These are phyloP conservation scores for Cronartium quercuum DNA, from an alignment of 1,284 basidiomycete genomes.

Conservation along the genomic window DNA sequence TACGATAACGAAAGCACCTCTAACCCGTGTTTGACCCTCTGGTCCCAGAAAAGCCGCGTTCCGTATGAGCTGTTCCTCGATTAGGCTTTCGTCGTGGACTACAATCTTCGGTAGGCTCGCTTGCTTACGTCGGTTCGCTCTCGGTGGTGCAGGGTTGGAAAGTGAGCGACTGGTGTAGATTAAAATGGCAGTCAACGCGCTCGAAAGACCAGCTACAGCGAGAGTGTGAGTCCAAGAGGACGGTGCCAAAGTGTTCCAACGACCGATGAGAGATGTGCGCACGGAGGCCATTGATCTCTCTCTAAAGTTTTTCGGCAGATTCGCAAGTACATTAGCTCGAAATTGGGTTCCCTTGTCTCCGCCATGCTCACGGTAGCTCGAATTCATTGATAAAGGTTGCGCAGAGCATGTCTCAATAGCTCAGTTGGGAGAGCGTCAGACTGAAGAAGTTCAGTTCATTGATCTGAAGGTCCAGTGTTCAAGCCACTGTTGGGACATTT, in stretches of 20 bases:
- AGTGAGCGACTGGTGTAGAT: not conserved
- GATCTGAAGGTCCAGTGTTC: conserved; percentile 4
- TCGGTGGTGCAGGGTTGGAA: not conserved
- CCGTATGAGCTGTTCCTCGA: conserved; percentile 66
- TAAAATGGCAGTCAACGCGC: conserved; percentile 5
- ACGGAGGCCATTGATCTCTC: not conserved
- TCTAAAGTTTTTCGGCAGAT: not conserved
- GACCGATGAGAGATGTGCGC: not conserved
- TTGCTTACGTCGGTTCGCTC: not conserved
- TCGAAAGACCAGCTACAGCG: conserved; percentile 6
- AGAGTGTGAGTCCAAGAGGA: not conserved
- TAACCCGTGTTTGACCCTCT: conserved; percentile 73
- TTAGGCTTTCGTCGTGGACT: conserved; percentile 47
- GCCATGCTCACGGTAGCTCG: not conserved
- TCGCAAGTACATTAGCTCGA: not conserved
- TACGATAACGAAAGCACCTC: conserved; percentile 71
- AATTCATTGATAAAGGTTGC: not conserved
- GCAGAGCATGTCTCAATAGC: not conserved
- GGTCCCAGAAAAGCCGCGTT: conserved; percentile 95
- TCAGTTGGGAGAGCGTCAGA: conserved; percentile 5
- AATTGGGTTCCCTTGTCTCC: not conserved
- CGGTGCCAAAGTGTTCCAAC: not conserved
- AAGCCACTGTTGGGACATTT: too few relatives aligned
- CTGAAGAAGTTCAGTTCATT: not conserved
- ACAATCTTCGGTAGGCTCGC: not conserved